Base-by-base conservation (phyloP, 2,329 filamentous ascomycete species). In the Parafenestella ontariensis region DNA sequence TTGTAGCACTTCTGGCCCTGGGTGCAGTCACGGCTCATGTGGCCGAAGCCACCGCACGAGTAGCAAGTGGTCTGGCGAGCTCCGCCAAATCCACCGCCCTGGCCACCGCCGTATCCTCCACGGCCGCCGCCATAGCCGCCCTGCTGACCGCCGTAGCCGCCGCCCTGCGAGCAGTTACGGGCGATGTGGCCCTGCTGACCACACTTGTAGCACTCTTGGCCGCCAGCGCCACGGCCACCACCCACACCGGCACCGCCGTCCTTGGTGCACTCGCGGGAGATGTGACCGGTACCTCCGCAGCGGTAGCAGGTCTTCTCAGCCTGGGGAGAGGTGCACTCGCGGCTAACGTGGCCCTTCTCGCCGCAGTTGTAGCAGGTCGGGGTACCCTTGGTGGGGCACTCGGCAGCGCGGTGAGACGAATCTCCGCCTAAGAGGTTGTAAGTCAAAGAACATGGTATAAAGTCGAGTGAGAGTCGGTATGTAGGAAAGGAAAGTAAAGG, bases 1-100 rank as follows among this genome's bases (percentile, higher is more conserved):
- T 97, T 97, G 88, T 98, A 99, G 89, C 95, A 99, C 85, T 98
- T 98, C 85, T 96, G 94, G 73, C 95, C 95, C 79, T 98, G 96
- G 71, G 94, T 96, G 82, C 95, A 99, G 81, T 98, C 95, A 84
- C 93, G 90, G 76, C 91, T 93, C 90, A 96, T 94, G 84, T 99
- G 95, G 73, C 94, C 94, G 76, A 92, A 93, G 65, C 95, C 95
- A 70, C 95, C 95, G 82, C 95, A 98, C 40, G 92, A 96, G 85
- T 97, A 99, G 89, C 95, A 98, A 69, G 92, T 97, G 50, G 73
- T 75, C 66, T 74, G 71, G 52, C 75, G 73, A 37, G 70, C 68
- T 59, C 83, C 78, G 48, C 74, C 72, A 57, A 69, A 75, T 49
- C 73, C 80, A 65, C 81, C 81, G 65, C 80, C 79, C 56, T 82